These are phyloP conservation scores for Xanthoparmelia taractica DNA, from an alignment of 495 filamentous ascomycete species.

Conservation along the genomic window DNA sequence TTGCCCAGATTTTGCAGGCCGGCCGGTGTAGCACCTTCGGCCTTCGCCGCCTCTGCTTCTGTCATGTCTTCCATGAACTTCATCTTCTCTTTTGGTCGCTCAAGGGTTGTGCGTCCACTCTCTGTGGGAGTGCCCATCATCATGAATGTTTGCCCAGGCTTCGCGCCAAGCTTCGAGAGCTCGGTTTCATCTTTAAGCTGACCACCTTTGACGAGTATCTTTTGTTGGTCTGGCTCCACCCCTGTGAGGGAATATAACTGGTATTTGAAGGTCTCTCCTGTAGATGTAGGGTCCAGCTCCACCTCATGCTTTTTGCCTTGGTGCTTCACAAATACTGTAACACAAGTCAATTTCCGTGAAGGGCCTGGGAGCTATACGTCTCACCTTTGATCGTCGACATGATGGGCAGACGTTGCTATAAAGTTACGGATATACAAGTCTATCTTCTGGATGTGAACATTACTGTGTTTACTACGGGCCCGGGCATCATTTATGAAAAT, in stretches of 20 bases:
- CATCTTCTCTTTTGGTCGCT: conserved; percentile 69
- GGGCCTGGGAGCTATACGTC: background rate
- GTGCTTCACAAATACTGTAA: conserved; percentile 86
- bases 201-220: conserved; percentile 87
- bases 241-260: conserved; percentile 92
- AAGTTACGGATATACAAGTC: background rate
- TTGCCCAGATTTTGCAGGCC: conserved; percentile 91
- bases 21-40: conserved; percentile 76
- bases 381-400: conserved; percentile 26
- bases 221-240: conserved; percentile 93
- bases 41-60: conserved; percentile 78
- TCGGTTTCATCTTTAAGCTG: conserved; percentile 93
- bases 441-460: background rate
- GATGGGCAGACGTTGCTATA: background rate
- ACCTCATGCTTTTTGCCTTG: conserved; percentile 89
- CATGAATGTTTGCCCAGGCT: conserved; percentile 81
- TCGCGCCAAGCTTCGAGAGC: conserved; percentile 73
- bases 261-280: conserved; percentile 88
- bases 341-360: background rate
- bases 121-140: conserved; percentile 90
- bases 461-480: background rate
- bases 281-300: conserved; percentile 75
- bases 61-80: conserved; percentile 98
- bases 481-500: too few species aligned
- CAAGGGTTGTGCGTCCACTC: conserved; percentile 46